Base-by-base conservation (phyloP, 2,329 filamentous ascomycete species). In the Colletotrichum eremochloae region DNA sequence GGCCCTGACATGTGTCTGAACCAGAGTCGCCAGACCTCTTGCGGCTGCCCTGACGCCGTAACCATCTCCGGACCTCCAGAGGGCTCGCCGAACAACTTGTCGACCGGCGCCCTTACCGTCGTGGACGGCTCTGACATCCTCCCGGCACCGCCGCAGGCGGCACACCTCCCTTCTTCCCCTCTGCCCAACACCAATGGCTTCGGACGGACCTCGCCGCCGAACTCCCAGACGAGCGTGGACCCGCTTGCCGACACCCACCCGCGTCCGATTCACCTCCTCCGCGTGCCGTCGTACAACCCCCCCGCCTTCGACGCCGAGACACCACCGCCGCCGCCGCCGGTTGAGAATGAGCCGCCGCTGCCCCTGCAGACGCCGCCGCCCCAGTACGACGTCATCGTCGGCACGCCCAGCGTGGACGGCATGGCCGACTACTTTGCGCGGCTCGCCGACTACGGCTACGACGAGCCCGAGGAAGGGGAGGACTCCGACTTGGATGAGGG, bases 351-450 rank as follows among this genome's bases (percentile, higher is more conserved):
- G 29, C 8, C 5, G 40, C 40, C 11, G 40, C 68, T 71, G 20
- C 64, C 77, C 0, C 81, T 93, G 20, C 86, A 93, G 75, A 97
- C 94, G 0, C 95, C 95, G 1, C 95, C 95, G 9, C 95, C 95
- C 0, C 90, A 93, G 69, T 97, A 98, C 79, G 93, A 96, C 71
- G 86, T 88, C 4, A 93, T 97, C 48, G 90, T 96, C 1, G 93
- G 92, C 20, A 89, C 88, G 72, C 85, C 89, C 33, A 86, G 90
- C 82, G 85, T 94, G 80, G 81, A 95, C 84, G 82, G 91, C 0
- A 81, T 97, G 58, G 93, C 94, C 1, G 95, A 97, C 78, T 98
- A 98, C 81, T 98, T 98, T 79, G 86, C 92, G 0, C 90, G 95
- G 1, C 83, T 97, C 50, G 93, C 93, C 0, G 89, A 94, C 75